These are phyloP conservation scores for Asterella californica DNA, from an alignment of 225 moss, liverwort and hornwort genomes.

Conservation along the genomic window DNA sequence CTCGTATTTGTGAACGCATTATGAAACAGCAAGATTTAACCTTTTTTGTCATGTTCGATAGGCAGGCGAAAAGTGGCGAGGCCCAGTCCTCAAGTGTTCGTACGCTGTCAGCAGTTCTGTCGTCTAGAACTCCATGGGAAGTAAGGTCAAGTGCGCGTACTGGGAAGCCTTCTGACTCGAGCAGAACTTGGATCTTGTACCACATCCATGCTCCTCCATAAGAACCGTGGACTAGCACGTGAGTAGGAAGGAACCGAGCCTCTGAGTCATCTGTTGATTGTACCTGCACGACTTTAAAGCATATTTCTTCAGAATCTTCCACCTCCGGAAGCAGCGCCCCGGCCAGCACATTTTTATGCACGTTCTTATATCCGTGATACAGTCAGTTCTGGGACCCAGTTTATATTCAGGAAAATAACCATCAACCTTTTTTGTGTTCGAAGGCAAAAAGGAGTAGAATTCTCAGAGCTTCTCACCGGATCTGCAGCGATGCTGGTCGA, in stretches of 20 bases:
- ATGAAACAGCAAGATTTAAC: not conserved
- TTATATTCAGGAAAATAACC: too few species aligned
- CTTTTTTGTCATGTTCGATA: not conserved
- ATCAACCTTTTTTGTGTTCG: too few species aligned
- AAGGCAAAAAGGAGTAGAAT: too few species aligned
- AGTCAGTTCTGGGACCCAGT: too few species aligned
- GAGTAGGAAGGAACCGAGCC: not conserved
- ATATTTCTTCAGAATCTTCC: not conserved
- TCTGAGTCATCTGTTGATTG: not conserved
- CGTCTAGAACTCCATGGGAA: slow-evolving; percentile 11
- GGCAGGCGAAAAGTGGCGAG: not conserved
- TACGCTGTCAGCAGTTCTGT: slow-evolving; percentile 10
- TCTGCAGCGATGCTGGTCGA: not conserved
- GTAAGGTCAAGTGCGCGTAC: slow-evolving; percentile 1
- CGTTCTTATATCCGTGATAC: too few species aligned
- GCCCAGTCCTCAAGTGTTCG: not conserved
- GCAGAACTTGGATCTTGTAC: slow-evolving; percentile 14
- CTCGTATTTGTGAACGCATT: not conserved
- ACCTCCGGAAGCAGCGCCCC: not conserved
- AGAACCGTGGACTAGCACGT: slow-evolving; percentile 3
- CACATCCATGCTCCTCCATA: slow-evolving; percentile 9
- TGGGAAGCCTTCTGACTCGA: not conserved
- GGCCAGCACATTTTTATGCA: not conserved
- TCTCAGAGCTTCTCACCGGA: not conserved
- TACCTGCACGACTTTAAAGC: not conserved